A percentile compares a stretch with the other conserved stretches of the same genome.
Conservation (phyloP, 768 basidiomycete species). For the Dentipellis sp. region DNA sequence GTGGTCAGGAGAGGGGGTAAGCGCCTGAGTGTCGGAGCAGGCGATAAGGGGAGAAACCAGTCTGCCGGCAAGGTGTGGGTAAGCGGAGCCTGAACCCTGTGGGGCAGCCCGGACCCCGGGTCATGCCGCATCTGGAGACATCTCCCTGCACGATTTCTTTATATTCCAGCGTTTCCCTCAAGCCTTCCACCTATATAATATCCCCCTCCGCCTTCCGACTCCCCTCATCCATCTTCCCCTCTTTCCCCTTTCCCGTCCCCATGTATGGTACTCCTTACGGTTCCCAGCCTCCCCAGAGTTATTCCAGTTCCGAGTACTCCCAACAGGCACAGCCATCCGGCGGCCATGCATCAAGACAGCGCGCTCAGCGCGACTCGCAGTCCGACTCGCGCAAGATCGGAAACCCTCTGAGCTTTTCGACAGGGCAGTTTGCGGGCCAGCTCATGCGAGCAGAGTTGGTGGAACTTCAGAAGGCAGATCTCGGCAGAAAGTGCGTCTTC, state of each 20-base stretch:
- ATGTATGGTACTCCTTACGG: slow-evolving; percentile 7
- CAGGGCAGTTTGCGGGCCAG: slow-evolving; percentile 22
- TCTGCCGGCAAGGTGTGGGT: background rate
- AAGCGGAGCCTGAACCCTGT: background rate
- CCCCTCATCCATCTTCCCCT: background rate
- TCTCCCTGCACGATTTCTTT: background rate
- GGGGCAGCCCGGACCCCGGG: background rate
- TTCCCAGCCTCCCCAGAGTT: background rate
- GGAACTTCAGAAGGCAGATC: slow-evolving; percentile 24
- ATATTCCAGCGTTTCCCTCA: no score
- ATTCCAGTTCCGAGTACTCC: background rate
- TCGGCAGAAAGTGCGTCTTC: slow-evolving; percentile 22
- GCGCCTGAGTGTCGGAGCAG: background rate
- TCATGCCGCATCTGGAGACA: background rate
- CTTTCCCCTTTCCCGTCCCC: background rate
- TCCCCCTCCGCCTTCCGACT: background rate
- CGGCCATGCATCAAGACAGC: slow-evolving; percentile 2
- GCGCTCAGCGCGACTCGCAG: slow-evolving; percentile 5
- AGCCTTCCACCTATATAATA: background rate
- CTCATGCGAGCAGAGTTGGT: slow-evolving; percentile 17
- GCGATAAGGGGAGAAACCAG: background rate
- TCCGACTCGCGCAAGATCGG: slow-evolving; percentile 15
- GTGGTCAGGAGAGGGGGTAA: background rate
- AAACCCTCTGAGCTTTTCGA: slow-evolving; percentile 17
- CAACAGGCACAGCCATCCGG: background rate